Evolutionary conservation across 2,329 filamentous ascomycete genomes (phyloP), one percentile per base, ranked within the genome.

Genomic region (Penicillium sp.): DNA sequence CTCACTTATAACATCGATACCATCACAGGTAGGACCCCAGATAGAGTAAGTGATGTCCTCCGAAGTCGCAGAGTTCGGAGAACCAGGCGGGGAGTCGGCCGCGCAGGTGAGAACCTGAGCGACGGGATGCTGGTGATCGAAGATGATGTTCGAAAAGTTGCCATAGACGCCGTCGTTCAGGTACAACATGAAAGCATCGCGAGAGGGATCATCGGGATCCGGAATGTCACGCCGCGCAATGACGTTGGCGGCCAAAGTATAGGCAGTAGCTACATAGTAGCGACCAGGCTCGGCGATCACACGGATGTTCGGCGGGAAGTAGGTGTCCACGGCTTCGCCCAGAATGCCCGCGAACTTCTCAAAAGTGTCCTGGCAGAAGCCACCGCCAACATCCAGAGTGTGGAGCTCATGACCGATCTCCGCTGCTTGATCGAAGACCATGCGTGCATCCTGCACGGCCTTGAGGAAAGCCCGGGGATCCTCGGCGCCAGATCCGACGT

Each of bases 91-190:
- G 84, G 64, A 82, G 66, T 55, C 79, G 78, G 55, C 77, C 70
- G 53, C 77, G 75, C 78, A 75, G 58, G 82, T 84, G 48, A 98
- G 77, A 51, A 97, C 80, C 71, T 86, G 87, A 49, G 91, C 88
- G 40, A 86, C 73, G 1, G 93, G 93, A 63, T 94, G 81, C 77
- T 98, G 93, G 72, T 97, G 93, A 66, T 97, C 93, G 69, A 96
- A 98, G 77, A 97, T 95, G 78, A 97, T 97, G 81, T 89, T 94
- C 58, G 88, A 95, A 67, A 98, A 97, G 75, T 97, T 97, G 64
- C 93, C 93, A 65, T 98, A 98, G 47, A 97, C 85, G 26, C 93
- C 93, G 61, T 98, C 93, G 67, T 98, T 98, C 68, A 97, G 76
- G 69, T 98, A 98, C 41, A 96, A 75, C 93, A 97, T 98, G 77